These are phyloP conservation scores for Entophlyctis luteolus DNA, from an alignment of 192 early-diverging fungal species.

Conservation along the genomic window DNA sequence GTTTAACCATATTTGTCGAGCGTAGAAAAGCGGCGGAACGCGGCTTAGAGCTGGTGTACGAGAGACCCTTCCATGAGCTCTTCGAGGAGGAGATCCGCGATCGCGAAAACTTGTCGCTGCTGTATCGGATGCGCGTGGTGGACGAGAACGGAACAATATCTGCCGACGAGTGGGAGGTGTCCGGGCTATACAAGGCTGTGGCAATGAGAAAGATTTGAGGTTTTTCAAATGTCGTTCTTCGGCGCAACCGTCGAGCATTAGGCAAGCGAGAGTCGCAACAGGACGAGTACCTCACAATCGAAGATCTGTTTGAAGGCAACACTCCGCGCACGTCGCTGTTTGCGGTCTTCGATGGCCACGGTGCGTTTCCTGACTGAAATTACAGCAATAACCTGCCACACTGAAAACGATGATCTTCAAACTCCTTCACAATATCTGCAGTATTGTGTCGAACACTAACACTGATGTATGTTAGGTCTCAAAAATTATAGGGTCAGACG, in stretches of 20 bases:
- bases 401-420: background rate
- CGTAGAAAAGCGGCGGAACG: slow-evolving; percentile 75
- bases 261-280: slow-evolving; percentile 41
- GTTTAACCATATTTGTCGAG: background rate
- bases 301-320: slow-evolving; percentile 21
- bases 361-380: slow-evolving; percentile 1
- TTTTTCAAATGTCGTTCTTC: too few relatives aligned
- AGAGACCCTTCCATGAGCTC: slow-evolving; percentile 78
- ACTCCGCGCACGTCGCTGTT: slow-evolving; percentile 34
- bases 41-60: slow-evolving; percentile 71
- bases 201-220: slow-evolving; percentile 66
- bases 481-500: slow-evolving; percentile 33
- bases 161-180: slow-evolving; percentile 89
- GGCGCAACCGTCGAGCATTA: slow-evolving; percentile 33
- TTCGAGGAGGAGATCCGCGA: slow-evolving; percentile 61
- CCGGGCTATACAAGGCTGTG: slow-evolving; percentile 68
- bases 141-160: slow-evolving; percentile 64
- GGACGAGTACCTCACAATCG: slow-evolving; percentile 32
- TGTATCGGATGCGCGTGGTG: slow-evolving; percentile 82
- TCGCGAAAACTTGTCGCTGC: slow-evolving; percentile 46
- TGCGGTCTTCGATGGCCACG: slow-evolving; percentile 55
- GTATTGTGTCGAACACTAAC: background rate
- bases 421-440: background rate
- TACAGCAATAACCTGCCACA: background rate
- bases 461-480: background rate